Evolutionary conservation across 2,329 filamentous ascomycete genomes (phyloP).

Genomic region (Colletotrichum caudatum): DNA sequence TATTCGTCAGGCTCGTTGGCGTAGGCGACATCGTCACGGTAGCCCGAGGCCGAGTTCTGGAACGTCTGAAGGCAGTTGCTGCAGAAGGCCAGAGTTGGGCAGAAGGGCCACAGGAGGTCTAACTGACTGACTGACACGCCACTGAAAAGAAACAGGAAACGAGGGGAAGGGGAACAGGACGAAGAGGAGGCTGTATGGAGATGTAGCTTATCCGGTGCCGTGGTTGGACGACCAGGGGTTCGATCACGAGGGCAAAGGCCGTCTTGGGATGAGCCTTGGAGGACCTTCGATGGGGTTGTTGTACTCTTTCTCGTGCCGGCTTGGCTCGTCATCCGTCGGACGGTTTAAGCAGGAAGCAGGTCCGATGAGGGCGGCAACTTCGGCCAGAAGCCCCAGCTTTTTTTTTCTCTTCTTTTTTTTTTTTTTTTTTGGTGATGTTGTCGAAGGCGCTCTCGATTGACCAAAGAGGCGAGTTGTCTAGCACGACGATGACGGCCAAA

Average conservation of each 20-base stretch:
- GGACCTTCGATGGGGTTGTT: slow-evolving; percentile 62
- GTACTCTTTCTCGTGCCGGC: slow-evolving; percentile 56
- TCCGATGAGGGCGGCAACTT: slow-evolving; percentile 46
- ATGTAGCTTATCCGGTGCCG: slow-evolving; percentile 62
- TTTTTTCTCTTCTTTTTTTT: too few relatives aligned
- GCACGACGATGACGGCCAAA: not conserved
- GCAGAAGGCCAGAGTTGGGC: too few relatives aligned
- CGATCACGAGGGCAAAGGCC: slow-evolving; percentile 58
- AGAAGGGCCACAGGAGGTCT: too few relatives aligned
- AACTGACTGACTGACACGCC: too few relatives aligned
- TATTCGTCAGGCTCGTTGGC: too few relatives aligned
- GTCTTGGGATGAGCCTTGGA: slow-evolving; percentile 69
- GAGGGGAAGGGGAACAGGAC: too few relatives aligned
- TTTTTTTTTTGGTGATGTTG: slow-evolving; percentile 4
- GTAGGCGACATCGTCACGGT: too few relatives aligned
- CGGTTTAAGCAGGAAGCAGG: slow-evolving; percentile 52
- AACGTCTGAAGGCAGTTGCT: too few relatives aligned
- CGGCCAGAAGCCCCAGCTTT: slow-evolving; percentile 49
- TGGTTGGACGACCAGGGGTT: slow-evolving; percentile 72
- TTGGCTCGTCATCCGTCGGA: slow-evolving; percentile 51
- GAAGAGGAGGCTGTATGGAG: not conserved
- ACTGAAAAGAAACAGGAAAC: too few relatives aligned
- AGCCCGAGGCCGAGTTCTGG: too few relatives aligned
- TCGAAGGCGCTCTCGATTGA: not conserved
- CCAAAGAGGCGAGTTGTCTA: not conserved